phyloP scores from a whole-genome alignment of 2,329 filamentous ascomycete genomes.

The Neodidymelliopsis sp. region DNA sequence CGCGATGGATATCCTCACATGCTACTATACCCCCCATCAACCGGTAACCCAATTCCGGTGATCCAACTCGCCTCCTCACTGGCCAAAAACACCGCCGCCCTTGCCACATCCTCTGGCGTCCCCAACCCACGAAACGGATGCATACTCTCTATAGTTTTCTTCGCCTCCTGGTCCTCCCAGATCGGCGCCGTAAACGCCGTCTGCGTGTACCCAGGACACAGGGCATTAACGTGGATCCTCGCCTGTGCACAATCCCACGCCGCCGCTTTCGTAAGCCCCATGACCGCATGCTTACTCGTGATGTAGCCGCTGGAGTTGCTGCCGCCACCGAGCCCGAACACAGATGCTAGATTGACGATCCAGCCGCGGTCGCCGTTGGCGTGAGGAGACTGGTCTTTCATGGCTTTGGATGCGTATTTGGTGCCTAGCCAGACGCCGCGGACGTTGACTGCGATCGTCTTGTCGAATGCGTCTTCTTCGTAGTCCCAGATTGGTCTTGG shows the following conservation, averaged over 20 bases:
- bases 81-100: slow-evolving; percentile 55
- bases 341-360: slow-evolving; percentile 64
- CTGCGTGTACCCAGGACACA: slow-evolving; percentile 59
- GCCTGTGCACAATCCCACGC: slow-evolving; percentile 59
- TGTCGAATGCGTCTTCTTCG: slow-evolving; percentile 57
- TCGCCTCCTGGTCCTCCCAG: slow-evolving; percentile 17
- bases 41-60: slow-evolving; percentile 54
- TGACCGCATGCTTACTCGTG: slow-evolving; percentile 60
- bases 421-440: slow-evolving; percentile 53
- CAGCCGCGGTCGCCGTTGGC: slow-evolving; percentile 52
- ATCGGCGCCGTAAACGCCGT: slow-evolving; percentile 38
- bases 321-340: slow-evolving; percentile 42
- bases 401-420: slow-evolving; percentile 58
- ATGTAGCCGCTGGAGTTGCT: slow-evolving; percentile 46
- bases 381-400: slow-evolving; percentile 57
- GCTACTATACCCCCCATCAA: slow-evolving; percentile 56
- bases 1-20: slow-evolving; percentile 26
- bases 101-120: slow-evolving; percentile 42
- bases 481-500: slow-evolving; percentile 55
- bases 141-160: slow-evolving; percentile 21
- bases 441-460: slow-evolving; percentile 48
- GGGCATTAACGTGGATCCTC: slow-evolving; percentile 61
- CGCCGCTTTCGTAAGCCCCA: slow-evolving; percentile 58
- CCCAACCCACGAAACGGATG: slow-evolving; percentile 45
- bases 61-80: slow-evolving; percentile 58